These are phyloP conservation scores for Debaryomyces hansenii DNA, from an alignment of 805 yeast genomes.

Conservation along the genomic window DNA sequence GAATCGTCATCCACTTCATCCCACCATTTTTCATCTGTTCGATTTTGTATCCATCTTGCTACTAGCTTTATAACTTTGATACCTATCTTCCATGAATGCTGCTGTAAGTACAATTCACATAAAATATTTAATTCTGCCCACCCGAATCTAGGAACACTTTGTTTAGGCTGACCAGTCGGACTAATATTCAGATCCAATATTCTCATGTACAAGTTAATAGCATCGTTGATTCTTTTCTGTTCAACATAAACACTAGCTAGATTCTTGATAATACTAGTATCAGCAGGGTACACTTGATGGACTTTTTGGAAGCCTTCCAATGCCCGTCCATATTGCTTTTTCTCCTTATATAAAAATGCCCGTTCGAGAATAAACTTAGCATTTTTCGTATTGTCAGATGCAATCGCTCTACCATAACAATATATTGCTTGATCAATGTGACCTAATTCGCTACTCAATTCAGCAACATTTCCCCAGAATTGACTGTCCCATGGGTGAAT, in stretches of 20 bases:
- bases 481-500: slow-evolving; percentile 71
- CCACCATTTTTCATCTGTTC: slow-evolving; percentile 70
- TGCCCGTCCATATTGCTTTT: slow-evolving; percentile 68
- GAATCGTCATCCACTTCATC: slow-evolving; percentile 64
- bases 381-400: slow-evolving; percentile 15
- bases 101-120: slow-evolving; percentile 74
- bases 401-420: slow-evolving; percentile 54
- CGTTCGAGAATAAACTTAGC: slow-evolving; percentile 62
- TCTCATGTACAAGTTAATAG: slow-evolving; percentile 66
- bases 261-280: slow-evolving; percentile 60
- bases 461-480: slow-evolving; percentile 79
- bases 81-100: slow-evolving; percentile 63
- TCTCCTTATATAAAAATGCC: slow-evolving; percentile 65
- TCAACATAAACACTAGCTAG: slow-evolving; percentile 51
- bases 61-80: slow-evolving; percentile 65
- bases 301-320: slow-evolving; percentile 68
- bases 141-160: slow-evolving; percentile 55
- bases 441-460: slow-evolving; percentile 60
- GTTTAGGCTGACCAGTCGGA: slow-evolving; percentile 18
- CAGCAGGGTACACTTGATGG: slow-evolving; percentile 53
- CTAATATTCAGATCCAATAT: slow-evolving; percentile 60
- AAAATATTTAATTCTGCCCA: slow-evolving; percentile 90
- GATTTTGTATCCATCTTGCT: slow-evolving; percentile 78
- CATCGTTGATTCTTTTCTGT: slow-evolving; percentile 66
- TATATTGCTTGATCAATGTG: slow-evolving; percentile 75